Evolutionary conservation across 2,329 filamentous ascomycete species (phyloP).

Genomic region (Fusarium abutilonis): DNA sequence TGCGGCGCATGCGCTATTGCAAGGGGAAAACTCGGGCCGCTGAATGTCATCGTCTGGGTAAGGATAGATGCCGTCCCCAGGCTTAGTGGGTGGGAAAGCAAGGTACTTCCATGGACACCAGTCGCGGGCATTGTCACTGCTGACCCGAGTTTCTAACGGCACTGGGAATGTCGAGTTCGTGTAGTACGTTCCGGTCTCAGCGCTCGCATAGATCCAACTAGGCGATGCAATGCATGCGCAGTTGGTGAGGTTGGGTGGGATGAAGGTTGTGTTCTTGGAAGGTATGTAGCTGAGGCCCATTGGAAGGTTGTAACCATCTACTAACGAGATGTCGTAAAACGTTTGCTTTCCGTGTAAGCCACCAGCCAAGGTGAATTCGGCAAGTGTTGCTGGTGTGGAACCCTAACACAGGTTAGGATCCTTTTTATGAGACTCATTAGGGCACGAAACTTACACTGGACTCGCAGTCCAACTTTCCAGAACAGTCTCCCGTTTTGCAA

Average conservation of each 20-base stretch:
- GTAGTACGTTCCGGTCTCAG: conserved; percentile 65
- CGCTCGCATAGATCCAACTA: conserved; percentile 66
- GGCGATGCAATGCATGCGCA: conserved; percentile 78
- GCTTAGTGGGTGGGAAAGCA: conserved; percentile 71
- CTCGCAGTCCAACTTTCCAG: conserved; percentile 73
- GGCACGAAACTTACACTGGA: conserved; percentile 66
- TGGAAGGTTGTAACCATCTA: conserved; percentile 86
- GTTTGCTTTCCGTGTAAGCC: conserved; percentile 69
- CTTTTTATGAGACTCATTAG: neutral
- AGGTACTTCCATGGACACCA: conserved; percentile 89
- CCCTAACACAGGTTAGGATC: conserved; percentile 60
- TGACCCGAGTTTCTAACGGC: conserved; percentile 70
- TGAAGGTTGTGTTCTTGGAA: conserved; percentile 69
- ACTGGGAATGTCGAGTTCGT: conserved; percentile 73
- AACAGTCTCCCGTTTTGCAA: conserved; percentile 81
- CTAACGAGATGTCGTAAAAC: conserved; percentile 86
- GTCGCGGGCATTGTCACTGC: conserved; percentile 63
- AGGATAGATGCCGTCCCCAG: conserved; percentile 79
- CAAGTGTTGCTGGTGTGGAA: conserved; percentile 77
- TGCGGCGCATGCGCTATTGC: conserved; percentile 79
- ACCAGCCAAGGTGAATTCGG: conserved; percentile 81
- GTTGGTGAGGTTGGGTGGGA: conserved; percentile 81
- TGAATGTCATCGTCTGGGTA: conserved; percentile 80
- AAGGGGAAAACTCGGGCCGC: conserved; percentile 79
- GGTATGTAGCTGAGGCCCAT: conserved; percentile 70